These are phyloP conservation scores for Breviolum minutum DNA, from an alignment of 73 alveolate genomes.

Conservation along the genomic window DNA sequence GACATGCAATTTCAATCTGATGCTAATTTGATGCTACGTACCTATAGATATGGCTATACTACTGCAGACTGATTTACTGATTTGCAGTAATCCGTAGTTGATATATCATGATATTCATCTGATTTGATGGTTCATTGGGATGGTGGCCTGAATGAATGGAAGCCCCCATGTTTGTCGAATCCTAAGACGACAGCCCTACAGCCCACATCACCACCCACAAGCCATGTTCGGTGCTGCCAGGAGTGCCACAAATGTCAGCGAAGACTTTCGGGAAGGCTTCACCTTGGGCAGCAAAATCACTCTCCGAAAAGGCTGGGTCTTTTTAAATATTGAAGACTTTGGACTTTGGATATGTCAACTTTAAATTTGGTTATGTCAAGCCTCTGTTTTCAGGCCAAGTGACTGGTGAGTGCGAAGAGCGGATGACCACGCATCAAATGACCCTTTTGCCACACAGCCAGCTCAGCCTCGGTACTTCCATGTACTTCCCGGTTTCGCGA, in stretches of 20 bases:
- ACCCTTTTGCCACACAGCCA: slow-evolving; percentile 88
- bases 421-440: slow-evolving; percentile 71
- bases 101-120: too few relatives aligned
- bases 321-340: too few relatives aligned
- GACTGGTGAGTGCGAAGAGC: slow-evolving; percentile 17
- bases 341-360: too few relatives aligned
- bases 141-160: too few relatives aligned
- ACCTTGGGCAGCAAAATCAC: background rate
- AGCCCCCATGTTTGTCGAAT: too few relatives aligned
- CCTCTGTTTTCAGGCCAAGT: background rate
- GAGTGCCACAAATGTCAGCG: slow-evolving; percentile 79
- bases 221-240: background rate
- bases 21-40: background rate
- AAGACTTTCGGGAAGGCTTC: slow-evolving; percentile 59
- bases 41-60: too few relatives aligned
- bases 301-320: too few relatives aligned
- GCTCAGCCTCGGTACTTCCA: slow-evolving; percentile 46
- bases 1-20: background rate
- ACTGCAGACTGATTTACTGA: too few relatives aligned
- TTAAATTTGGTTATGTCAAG: too few relatives aligned
- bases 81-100: too few relatives aligned
- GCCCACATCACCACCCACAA: background rate
- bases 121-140: too few relatives aligned
- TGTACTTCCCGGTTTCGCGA: background rate
- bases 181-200: background rate